Evolutionary conservation across 352 stramenopile genomes (phyloP).

Genomic region (Globisporangium paddicum): DNA sequence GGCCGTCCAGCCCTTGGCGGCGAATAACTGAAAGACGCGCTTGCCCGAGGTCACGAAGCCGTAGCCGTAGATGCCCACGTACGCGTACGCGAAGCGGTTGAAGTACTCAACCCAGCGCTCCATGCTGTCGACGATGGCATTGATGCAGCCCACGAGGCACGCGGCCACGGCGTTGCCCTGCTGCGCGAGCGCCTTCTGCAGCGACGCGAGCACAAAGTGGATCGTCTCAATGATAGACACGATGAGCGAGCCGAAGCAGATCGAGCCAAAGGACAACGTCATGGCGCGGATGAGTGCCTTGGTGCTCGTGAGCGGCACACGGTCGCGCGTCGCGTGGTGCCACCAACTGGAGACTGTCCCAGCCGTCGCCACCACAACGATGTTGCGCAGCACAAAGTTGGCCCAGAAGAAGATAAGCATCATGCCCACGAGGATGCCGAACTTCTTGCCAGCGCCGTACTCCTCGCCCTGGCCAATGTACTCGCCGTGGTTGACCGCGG

Average conservation of each 20-base stretch:
- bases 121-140: constrained; percentile 53
- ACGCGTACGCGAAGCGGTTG: constrained; percentile 73
- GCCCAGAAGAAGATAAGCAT: constrained; percentile 84
- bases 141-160: constrained; percentile 38
- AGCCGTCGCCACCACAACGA: constrained; percentile 75
- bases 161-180: constrained; percentile 50
- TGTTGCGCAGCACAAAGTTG: constrained; percentile 62
- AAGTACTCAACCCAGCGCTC: constrained; percentile 68
- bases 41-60: constrained; percentile 45
- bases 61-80: constrained; percentile 72
- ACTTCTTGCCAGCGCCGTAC: constrained; percentile 31
- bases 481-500: constrained; percentile 50
- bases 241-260: constrained; percentile 79
- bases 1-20: constrained; percentile 45
- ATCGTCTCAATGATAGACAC: constrained; percentile 67
- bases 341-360: constrained; percentile 86
- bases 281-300: constrained; percentile 47
- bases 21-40: constrained; percentile 51
- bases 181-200: constrained; percentile 32
- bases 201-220: constrained; percentile 34
- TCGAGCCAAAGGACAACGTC: constrained; percentile 84
- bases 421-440: constrained; percentile 45
- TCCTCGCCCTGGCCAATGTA: constrained; percentile 30
- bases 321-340: constrained; percentile 49
- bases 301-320: constrained; percentile 28